A percentile compares a stretch with the other conserved stretches of the same genome.
Conservation (phyloP, 2,329 filamentous ascomycete species). For the Diaporthe citrichinensis region DNA sequence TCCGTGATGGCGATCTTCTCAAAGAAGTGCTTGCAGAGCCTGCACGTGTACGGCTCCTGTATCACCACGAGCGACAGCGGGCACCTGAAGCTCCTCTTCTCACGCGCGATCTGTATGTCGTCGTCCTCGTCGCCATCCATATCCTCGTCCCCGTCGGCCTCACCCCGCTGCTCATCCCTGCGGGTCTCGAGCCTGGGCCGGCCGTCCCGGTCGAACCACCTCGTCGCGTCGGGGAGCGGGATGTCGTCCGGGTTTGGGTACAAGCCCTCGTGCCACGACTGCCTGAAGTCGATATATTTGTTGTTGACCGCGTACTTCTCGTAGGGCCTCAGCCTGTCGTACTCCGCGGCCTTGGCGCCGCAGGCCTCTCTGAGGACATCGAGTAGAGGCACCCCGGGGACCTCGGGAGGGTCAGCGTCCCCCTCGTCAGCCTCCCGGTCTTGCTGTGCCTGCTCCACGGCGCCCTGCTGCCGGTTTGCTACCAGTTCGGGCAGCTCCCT, state of each 20-base stretch:
- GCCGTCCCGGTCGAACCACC: conserved; percentile 67
- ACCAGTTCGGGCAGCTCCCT: conserved; percentile 52
- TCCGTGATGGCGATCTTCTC: conserved; percentile 75
- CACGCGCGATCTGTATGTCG: conserved; percentile 76
- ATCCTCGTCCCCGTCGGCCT: conserved; percentile 50
- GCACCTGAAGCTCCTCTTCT: conserved; percentile 76
- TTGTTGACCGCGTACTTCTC: conserved; percentile 70
- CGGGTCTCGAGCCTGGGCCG: conserved; percentile 49
- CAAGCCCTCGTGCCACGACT: conserved; percentile 68
- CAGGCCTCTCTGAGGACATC: conserved; percentile 53
- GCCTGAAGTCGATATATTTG: conserved; percentile 72
- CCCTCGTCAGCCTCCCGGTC: conserved; percentile 46
- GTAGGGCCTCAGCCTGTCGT: conserved; percentile 57
- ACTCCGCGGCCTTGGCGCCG: conserved; percentile 57
- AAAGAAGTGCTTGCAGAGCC: conserved; percentile 79
- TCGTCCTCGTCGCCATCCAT: conserved; percentile 69
- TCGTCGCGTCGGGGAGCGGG: conserved; percentile 65
- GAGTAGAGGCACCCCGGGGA: conserved; percentile 38
- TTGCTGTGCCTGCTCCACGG: conserved; percentile 45
- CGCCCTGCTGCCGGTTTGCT: conserved; percentile 46
- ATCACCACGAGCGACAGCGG: conserved; percentile 77
- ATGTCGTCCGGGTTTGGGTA: conserved; percentile 62
- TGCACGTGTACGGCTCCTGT: conserved; percentile 75
- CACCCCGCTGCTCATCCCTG: conserved; percentile 37
- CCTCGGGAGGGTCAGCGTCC: conserved; percentile 43